Evolutionary conservation across 352 stramenopile species (phyloP).

Genomic region (Globisporangium solare): DNA sequence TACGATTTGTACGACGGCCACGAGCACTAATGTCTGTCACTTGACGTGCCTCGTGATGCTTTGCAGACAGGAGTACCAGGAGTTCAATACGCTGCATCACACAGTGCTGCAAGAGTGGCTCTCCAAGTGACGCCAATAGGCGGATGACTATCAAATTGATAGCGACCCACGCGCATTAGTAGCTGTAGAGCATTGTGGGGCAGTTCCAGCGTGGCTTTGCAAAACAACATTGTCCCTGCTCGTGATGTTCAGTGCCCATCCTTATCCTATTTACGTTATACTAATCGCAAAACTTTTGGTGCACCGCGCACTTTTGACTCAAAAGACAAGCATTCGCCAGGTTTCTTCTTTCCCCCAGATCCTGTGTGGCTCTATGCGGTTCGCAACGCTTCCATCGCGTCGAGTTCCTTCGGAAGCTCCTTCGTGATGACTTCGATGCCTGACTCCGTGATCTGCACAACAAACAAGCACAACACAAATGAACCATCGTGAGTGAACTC

Average conservation of each 20-base stretch:
- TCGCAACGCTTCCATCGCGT: constrained; percentile 61
- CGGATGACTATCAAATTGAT: no score
- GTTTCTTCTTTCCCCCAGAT: no score
- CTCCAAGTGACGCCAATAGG: background rate
- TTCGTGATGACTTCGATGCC: constrained; percentile 74
- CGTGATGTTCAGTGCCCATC: no score
- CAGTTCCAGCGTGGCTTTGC: no score
- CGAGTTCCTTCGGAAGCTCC: constrained; percentile 62
- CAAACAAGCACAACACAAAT: constrained; percentile 3
- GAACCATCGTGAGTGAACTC: no score
- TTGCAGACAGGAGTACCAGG: constrained; percentile 38
- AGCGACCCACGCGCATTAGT: no score
- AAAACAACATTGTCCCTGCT: no score
- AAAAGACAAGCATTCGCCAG: no score
- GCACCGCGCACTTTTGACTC: background rate
- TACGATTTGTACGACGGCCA: no score
- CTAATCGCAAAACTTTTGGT: background rate
- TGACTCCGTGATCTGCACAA: constrained; percentile 56
- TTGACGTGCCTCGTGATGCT: background rate
- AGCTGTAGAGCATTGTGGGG: no score
- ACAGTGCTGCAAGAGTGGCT: constrained; percentile 45
- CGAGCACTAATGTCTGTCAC: no score
- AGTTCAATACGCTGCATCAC: constrained; percentile 44
- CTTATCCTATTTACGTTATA: no score
- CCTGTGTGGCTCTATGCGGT: constrained; percentile 2